A percentile compares a stretch with the other conserved stretches of the same genome.
Conservation (phyloP, 2,329 filamentous ascomycete genomes). For the Colletotrichum godetiae region DNA sequence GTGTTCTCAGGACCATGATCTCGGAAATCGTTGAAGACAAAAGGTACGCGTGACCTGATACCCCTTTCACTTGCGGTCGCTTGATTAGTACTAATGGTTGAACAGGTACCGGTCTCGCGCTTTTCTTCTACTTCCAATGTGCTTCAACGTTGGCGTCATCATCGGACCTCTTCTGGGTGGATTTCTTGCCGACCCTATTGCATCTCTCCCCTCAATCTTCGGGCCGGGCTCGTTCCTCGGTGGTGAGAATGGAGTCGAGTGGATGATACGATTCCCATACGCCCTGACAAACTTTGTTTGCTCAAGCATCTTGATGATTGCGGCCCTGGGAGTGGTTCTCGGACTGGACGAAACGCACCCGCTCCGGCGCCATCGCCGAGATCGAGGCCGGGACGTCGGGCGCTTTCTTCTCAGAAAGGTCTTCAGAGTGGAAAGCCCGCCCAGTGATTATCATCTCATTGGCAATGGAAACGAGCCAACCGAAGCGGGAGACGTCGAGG, state of each 20-base stretch:
- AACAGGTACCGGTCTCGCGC: constrained; percentile 32
- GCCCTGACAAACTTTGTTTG: constrained; percentile 39
- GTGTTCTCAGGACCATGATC: constrained; percentile 39
- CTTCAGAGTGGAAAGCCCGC: background rate
- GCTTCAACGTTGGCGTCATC: constrained; percentile 40
- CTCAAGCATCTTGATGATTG: constrained; percentile 28
- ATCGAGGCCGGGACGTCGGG: background rate
- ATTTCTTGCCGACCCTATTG: constrained; percentile 39
- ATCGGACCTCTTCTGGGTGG: constrained; percentile 40
- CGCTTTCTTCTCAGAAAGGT: background rate
- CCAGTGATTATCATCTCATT: background rate
- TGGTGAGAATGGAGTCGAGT: constrained; percentile 34
- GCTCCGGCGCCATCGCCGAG: background rate
- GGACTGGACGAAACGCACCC: constrained; percentile 38
- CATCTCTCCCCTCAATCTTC: constrained; percentile 35
- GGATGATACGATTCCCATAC: constrained; percentile 39
- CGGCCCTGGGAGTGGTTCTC: constrained; percentile 37
- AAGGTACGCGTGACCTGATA: constrained; percentile 4
- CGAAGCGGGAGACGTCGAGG: background rate
- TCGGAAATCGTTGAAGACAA: constrained; percentile 39
- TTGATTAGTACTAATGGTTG: background rate
- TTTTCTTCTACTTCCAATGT: constrained; percentile 39
- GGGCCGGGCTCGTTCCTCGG: constrained; percentile 38
- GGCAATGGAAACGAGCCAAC: background rate
- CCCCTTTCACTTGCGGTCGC: background rate